These are phyloP conservation scores for Dactylellina haptotyla DNA, from an alignment of 2,329 filamentous ascomycete genomes.

Conservation along the genomic window DNA sequence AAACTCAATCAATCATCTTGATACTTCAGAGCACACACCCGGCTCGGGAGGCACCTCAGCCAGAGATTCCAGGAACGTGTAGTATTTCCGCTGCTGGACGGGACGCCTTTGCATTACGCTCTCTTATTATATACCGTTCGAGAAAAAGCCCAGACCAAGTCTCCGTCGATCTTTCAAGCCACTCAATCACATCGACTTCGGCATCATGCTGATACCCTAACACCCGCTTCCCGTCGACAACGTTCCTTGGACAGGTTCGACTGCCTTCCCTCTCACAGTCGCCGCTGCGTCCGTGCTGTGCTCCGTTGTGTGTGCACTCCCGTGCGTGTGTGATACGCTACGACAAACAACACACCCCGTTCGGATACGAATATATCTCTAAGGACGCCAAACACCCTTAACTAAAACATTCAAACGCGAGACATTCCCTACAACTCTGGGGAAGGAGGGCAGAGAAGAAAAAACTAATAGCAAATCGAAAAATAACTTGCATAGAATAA, in stretches of 20 bases:
- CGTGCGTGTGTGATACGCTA: neutral
- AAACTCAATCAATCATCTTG: constrained; percentile 15
- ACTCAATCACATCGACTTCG: neutral
- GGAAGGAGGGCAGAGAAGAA: too few relatives aligned
- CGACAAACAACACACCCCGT: neutral
- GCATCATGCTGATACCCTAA: constrained; percentile 51
- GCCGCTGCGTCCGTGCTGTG: too few relatives aligned
- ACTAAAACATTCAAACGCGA: too few relatives aligned
- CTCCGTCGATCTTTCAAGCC: constrained; percentile 7
- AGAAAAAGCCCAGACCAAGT: constrained; percentile 13
- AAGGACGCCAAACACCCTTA: too few relatives aligned
- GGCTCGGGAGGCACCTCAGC: constrained; percentile 25
- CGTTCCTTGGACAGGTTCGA: constrained; percentile 52
- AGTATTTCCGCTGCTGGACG: constrained; percentile 23
- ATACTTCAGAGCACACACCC: neutral
- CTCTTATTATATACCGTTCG: constrained; percentile 8
- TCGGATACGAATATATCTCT: neutral
- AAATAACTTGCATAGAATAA: too few relatives aligned
- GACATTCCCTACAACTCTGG: too few relatives aligned
- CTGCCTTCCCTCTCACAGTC: constrained; percentile 3
- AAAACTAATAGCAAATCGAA: too few relatives aligned
- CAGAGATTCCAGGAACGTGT: constrained; percentile 42
- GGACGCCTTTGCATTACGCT: constrained; percentile 11
- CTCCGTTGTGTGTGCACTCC: too few relatives aligned
- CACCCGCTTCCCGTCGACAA: constrained; percentile 48